Percentiles rank a stretch among this genome's conserved stretches.
Conservation (phyloP, 345 rosid species). For the Erucastrum elatum region DNA sequence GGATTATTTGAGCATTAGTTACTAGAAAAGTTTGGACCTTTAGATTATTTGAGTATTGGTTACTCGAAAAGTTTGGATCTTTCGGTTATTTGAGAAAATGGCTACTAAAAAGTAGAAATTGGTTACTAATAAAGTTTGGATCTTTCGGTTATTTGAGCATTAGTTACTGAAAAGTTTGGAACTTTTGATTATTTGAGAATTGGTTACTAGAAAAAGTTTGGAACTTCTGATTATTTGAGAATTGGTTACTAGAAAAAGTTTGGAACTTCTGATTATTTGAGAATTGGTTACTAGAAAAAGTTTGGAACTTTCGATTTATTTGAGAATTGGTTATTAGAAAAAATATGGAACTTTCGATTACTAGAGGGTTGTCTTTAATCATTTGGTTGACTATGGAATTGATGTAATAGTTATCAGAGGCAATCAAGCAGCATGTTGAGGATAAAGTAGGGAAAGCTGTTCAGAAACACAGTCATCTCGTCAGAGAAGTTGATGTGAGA, state of each 20-base stretch:
- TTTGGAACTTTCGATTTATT: neutral
- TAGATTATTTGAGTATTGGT: neutral
- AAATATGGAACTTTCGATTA: neutral
- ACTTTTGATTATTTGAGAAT: neutral
- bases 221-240: neutral
- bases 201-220: neutral
- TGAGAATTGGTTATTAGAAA: neutral
- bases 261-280: too few relatives aligned
- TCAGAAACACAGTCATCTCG: conserved; percentile 83
- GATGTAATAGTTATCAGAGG: conserved; percentile 61
- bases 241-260: conserved; percentile 1
- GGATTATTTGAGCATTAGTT: too few relatives aligned
- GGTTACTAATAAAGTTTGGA: neutral
- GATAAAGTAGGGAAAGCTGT: conserved; percentile 88
- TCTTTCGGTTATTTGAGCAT: neutral
- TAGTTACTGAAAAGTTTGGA: neutral
- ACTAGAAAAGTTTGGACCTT: neutral
- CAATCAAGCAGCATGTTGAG: conserved; percentile 75
- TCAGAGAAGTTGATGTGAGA: conserved; percentile 86
- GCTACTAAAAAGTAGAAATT: too few relatives aligned
- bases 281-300: neutral
- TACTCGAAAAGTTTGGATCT: neutral
- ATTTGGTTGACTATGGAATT: conserved; percentile 10
- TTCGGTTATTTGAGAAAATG: too few relatives aligned
- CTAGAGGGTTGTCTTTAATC: neutral